These are phyloP conservation scores for Melanopsichium pennsylvanicum DNA, from an alignment of 1,284 basidiomycete species.

Conservation along the genomic window DNA sequence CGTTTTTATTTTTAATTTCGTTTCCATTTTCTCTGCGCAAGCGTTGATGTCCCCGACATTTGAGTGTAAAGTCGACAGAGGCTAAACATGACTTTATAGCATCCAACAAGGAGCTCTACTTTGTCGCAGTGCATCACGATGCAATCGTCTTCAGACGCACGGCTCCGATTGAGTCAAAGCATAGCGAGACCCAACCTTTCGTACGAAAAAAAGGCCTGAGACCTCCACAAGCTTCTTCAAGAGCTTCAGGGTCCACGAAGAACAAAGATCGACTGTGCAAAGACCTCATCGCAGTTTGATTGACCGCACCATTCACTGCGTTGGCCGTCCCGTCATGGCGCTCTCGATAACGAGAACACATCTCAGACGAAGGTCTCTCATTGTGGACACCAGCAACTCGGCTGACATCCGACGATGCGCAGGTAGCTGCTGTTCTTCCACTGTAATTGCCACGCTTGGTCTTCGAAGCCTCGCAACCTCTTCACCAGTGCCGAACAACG, in stretches of 20 bases:
- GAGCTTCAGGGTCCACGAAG: constrained; percentile 3
- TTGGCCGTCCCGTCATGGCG: no score
- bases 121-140: background rate
- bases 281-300: no score
- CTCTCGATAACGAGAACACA: background rate
- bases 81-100: no score
- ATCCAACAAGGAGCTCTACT: no score
- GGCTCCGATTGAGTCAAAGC: no score
- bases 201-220: background rate
- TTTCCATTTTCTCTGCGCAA: no score
- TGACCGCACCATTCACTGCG: no score
- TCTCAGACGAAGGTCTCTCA: constrained; percentile 8
- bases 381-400: constrained; percentile 16
- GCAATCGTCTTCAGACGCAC: no score
- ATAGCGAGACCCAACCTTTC: background rate
- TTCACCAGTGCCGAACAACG: background rate
- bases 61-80: no score
- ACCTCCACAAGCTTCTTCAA: background rate
- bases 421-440: constrained; percentile 15
- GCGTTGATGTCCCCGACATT: no score
- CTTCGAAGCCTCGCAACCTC: constrained; percentile 4
- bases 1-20: no score
- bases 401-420: constrained; percentile 2
- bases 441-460: background rate
- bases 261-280: no score